Evolutionary conservation across 768 basidiomycete species (phyloP).

Genomic region (Podaxis sp.): DNA sequence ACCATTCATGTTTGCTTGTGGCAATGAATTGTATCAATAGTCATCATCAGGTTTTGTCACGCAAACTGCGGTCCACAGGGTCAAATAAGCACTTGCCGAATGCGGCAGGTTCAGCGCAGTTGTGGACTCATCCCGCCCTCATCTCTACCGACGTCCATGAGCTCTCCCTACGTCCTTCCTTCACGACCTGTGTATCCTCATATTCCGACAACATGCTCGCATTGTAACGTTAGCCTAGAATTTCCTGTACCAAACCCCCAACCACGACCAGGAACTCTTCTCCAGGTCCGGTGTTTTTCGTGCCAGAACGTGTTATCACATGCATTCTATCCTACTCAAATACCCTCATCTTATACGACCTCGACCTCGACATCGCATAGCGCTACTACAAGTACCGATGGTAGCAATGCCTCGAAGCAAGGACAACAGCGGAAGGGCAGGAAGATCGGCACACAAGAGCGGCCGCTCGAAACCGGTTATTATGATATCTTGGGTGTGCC

Average conservation of each 20-base stretch:
- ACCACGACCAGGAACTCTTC: constrained; percentile 55
- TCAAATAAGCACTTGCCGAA: neutral
- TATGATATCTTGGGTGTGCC: constrained; percentile 83
- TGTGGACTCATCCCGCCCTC: neutral
- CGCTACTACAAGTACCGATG: constrained; percentile 6
- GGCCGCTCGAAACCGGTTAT: constrained; percentile 87
- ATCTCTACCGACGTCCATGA: constrained; percentile 37
- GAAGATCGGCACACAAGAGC: constrained; percentile 87
- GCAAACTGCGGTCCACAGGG: neutral
- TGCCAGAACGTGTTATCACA: constrained; percentile 64
- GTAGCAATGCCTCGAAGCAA: constrained; percentile 21
- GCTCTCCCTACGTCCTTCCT: constrained; percentile 46
- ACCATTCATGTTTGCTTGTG: no score
- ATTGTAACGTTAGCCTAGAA: constrained; percentile 59
- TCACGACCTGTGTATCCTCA: constrained; percentile 71
- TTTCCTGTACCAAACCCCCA: constrained; percentile 64
- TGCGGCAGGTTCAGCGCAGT: neutral
- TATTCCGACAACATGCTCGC: constrained; percentile 59
- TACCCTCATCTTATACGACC: constrained; percentile 29
- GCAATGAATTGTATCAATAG: neutral
- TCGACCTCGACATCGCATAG: constrained; percentile 10
- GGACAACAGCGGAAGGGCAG: constrained; percentile 49
- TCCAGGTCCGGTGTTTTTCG: constrained; percentile 69
- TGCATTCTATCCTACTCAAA: constrained; percentile 67
- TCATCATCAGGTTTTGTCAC: neutral